Evolutionary conservation across 257 asterid genomes (phyloP).

Genomic region (Cordia subcordata): DNA sequence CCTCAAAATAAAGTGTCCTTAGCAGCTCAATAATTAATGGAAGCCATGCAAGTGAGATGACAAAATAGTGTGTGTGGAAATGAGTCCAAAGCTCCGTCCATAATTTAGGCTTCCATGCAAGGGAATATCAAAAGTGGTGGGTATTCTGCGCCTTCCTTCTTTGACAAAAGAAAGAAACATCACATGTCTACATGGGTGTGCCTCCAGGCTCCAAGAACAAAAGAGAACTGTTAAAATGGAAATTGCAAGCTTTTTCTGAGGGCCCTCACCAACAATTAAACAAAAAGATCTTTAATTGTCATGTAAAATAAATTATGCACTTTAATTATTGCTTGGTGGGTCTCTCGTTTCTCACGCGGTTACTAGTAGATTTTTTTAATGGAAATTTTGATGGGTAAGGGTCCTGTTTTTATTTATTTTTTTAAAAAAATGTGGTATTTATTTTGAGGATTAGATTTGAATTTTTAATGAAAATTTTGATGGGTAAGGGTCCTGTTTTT

Average conservation of each 20-base stretch:
- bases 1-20: neutral
- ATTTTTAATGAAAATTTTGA: no score
- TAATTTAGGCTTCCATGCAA: neutral
- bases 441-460: no score
- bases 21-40: neutral
- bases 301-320: constrained; percentile 19
- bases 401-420: no score
- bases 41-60: constrained; percentile 2
- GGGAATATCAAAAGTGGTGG: constrained; percentile 7
- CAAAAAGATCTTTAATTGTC: constrained; percentile 20
- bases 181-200: no score
- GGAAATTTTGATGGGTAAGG: no score
- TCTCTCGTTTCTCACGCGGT: neutral
- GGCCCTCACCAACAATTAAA: constrained; percentile 22
- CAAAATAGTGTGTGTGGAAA: neutral
- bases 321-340: constrained; percentile 10
- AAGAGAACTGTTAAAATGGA: neutral
- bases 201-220: no score
- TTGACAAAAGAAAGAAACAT: neutral
- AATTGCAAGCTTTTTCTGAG: constrained; percentile 11
- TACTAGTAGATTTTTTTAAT: neutral
- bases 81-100: neutral
- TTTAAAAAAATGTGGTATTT: no score
- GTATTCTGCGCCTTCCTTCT: neutral
- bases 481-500: no score